Percentiles rank a stretch among this genome's conserved stretches.
Conservation (phyloP, 768 basidiomycete species). For the Cyathus striatus region DNA sequence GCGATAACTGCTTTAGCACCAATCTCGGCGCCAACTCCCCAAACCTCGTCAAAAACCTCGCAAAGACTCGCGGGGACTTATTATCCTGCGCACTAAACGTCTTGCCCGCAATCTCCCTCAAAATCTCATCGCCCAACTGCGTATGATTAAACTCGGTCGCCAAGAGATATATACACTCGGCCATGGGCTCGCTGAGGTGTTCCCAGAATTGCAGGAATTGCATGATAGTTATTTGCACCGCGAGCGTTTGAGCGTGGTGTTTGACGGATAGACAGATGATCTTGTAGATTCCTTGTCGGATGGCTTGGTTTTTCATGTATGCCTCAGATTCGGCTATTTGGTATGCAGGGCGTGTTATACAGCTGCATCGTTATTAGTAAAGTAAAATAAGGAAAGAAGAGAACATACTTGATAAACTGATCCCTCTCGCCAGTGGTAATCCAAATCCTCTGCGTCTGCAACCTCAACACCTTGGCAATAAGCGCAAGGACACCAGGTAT, state of each 20-base stretch:
- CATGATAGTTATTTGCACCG: slow-evolving; percentile 86
- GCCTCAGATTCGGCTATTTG: slow-evolving; percentile 80
- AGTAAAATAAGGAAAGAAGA: no score
- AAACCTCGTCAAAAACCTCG: slow-evolving; percentile 75
- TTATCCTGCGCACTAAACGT: slow-evolving; percentile 76
- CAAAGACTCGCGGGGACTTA: slow-evolving; percentile 84
- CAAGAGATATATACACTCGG: slow-evolving; percentile 78
- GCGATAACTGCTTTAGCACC: slow-evolving; percentile 84
- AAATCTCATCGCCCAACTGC: slow-evolving; percentile 86
- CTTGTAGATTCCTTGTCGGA: slow-evolving; percentile 76
- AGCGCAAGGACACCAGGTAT: slow-evolving; percentile 65
- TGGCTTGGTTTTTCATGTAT: slow-evolving; percentile 77
- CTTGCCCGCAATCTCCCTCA: slow-evolving; percentile 82
- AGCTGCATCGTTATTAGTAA: no score
- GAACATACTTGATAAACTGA: slow-evolving; percentile 72
- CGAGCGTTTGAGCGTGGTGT: slow-evolving; percentile 77
- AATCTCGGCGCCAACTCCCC: slow-evolving; percentile 76
- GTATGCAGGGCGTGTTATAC: slow-evolving; percentile 85
- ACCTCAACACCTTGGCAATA: slow-evolving; percentile 64
- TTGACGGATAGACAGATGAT: slow-evolving; percentile 91
- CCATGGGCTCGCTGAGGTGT: slow-evolving; percentile 91
- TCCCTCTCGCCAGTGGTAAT: slow-evolving; percentile 83
- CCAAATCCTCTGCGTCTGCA: slow-evolving; percentile 81
- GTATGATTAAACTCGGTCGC: slow-evolving; percentile 84
- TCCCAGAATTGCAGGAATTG: slow-evolving; percentile 92